Evolutionary conservation across 352 stramenopile species (phyloP).

Genomic region (Peronospora destructor): DNA sequence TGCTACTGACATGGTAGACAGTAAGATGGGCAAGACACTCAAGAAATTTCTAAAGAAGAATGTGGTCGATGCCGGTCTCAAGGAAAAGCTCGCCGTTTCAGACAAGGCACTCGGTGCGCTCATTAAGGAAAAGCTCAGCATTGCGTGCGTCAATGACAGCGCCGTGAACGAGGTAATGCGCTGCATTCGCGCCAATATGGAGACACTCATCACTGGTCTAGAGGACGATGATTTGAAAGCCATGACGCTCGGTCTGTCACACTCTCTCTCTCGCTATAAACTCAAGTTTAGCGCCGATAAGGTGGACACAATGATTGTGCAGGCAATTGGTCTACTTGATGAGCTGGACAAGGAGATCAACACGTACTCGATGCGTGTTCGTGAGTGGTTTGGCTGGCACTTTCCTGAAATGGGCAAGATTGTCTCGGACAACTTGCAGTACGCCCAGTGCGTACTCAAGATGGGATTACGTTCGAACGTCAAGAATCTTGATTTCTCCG

Average conservation of each 20-base stretch:
- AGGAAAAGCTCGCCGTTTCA: slow-evolving; percentile 94
- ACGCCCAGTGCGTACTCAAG: slow-evolving; percentile 96
- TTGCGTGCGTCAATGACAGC: slow-evolving; percentile 88
- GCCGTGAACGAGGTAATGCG: slow-evolving; percentile 95
- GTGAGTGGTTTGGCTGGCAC: slow-evolving; percentile 99
- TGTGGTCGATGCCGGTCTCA: slow-evolving; percentile 89
- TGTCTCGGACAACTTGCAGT: slow-evolving; percentile 97
- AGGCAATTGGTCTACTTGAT: slow-evolving; percentile 98
- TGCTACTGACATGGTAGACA: slow-evolving; percentile 95
- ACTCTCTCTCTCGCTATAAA: slow-evolving; percentile 98
- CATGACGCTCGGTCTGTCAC: slow-evolving; percentile 99
- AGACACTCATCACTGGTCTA: slow-evolving; percentile 88
- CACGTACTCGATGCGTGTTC: slow-evolving; percentile 99
- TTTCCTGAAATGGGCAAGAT: slow-evolving; percentile 97
- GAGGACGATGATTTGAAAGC: slow-evolving; percentile 88
- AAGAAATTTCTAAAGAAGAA: slow-evolving; percentile 99
- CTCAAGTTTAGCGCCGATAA: slow-evolving; percentile 99
- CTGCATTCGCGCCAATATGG: slow-evolving; percentile 95
- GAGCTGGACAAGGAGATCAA: slow-evolving; percentile 99
- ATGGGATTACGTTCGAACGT: slow-evolving; percentile 91
- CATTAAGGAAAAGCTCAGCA: slow-evolving; percentile 98
- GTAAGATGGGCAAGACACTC: slow-evolving; percentile 95
- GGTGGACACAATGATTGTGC: slow-evolving; percentile 99
- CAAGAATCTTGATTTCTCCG: slow-evolving; percentile 89
- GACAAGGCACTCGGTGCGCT: slow-evolving; percentile 93